phyloP scores from a whole-genome alignment of 2,329 filamentous ascomycete species.

The Decorospora gaudefroyi region DNA sequence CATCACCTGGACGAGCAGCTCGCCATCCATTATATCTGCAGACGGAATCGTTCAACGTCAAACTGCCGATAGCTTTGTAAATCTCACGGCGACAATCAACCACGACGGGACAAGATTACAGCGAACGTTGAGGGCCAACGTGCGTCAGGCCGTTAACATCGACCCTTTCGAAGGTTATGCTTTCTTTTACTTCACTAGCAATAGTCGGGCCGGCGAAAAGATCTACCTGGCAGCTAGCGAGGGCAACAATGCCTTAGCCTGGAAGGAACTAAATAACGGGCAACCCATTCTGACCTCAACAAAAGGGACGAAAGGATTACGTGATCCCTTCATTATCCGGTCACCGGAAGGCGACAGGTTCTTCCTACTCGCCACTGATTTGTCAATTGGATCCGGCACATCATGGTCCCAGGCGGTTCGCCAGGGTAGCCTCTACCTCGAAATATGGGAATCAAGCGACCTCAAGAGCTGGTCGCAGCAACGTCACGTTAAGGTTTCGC shows the following conservation, averaged over 20 bases:
- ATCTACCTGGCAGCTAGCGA: constrained; percentile 59
- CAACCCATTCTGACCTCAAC: constrained; percentile 55
- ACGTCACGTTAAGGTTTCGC: constrained; percentile 57
- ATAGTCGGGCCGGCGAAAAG: constrained; percentile 54
- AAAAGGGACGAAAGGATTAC: constrained; percentile 55
- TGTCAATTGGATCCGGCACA: constrained; percentile 60
- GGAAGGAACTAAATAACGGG: constrained; percentile 57
- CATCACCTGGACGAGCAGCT: constrained; percentile 48
- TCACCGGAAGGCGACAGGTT: constrained; percentile 58
- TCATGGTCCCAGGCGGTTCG: constrained; percentile 57
- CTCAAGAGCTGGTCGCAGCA: constrained; percentile 58
- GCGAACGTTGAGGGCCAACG: constrained; percentile 44
- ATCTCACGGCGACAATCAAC: constrained; percentile 46
- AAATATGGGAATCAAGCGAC: constrained; percentile 60
- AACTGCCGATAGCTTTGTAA: constrained; percentile 33
- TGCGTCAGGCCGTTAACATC: constrained; percentile 40
- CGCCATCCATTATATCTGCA: constrained; percentile 41
- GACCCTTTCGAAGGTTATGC: constrained; percentile 54
- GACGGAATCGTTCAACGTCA: constrained; percentile 48
- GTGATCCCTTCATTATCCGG: constrained; percentile 60
- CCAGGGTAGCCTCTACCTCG: constrained; percentile 56
- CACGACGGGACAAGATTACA: constrained; percentile 21
- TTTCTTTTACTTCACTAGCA: constrained; percentile 59
- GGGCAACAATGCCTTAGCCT: constrained; percentile 58
- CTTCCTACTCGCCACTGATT: constrained; percentile 58